A percentile compares a stretch with the other conserved stretches of the same genome.
phyloP scores from a whole-genome alignment of 106 monocot genomes.

The Dioscorea zingiberensis region DNA sequence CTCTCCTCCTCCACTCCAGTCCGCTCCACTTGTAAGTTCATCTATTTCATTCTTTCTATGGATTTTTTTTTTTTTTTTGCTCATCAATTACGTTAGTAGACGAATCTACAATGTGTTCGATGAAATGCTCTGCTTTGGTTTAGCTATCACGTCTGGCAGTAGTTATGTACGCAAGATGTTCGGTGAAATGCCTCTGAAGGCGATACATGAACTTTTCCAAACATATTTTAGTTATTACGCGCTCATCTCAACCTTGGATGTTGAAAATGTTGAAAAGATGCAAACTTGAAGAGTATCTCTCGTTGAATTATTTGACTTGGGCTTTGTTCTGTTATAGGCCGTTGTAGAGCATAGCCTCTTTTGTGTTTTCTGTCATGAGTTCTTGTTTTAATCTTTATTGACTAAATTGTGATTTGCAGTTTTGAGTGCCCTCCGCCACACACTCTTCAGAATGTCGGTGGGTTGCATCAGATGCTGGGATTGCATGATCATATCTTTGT shows the following conservation, averaged over 20 bases:
- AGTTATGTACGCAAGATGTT: constrained; percentile 1
- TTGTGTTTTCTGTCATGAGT: too few species aligned
- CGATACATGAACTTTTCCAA: not conserved
- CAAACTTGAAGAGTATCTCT: too few species aligned
- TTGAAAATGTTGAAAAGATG: too few species aligned
- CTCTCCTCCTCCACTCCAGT: constrained; percentile 75
- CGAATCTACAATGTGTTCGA: too few species aligned
- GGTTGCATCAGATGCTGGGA: constrained; percentile 65
- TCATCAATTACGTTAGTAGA: not conserved
- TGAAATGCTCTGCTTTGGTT: not conserved
- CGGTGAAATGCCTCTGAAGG: constrained; percentile 15
- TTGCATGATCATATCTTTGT: constrained; percentile 59
- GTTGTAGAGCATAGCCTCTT: too few species aligned
- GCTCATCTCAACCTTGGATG: too few species aligned
- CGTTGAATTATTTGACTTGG: too few species aligned
- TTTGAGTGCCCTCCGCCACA: constrained; percentile 57
- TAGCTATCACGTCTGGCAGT: too few species aligned
- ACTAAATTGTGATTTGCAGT: constrained; percentile 22
- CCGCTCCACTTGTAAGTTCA: constrained; percentile 83
- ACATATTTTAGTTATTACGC: too few species aligned
- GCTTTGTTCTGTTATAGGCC: too few species aligned
- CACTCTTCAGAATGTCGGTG: constrained; percentile 72
- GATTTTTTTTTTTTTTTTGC: not conserved
- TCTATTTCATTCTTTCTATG: not conserved
- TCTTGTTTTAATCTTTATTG: too few species aligned